A percentile compares a stretch with the other conserved stretches of the same genome.
Evolutionary conservation across 225 moss, liverwort and hornwort species (phyloP).

Genomic region (Antitrichia curtipendula): DNA sequence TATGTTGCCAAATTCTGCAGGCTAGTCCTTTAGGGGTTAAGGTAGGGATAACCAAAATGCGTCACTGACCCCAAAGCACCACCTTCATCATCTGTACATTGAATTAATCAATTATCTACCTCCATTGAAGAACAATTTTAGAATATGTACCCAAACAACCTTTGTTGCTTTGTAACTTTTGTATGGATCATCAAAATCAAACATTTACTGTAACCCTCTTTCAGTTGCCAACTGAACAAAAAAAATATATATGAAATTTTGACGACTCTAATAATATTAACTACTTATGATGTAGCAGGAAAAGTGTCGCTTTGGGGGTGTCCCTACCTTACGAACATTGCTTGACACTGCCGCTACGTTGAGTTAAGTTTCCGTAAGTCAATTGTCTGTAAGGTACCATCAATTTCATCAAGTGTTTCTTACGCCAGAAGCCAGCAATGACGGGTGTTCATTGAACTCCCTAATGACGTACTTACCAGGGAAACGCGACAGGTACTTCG

Average conservation of each 20-base stretch:
- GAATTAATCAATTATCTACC: neutral
- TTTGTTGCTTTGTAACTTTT: fast-evolving
- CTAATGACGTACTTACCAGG: neutral
- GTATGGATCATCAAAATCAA: neutral
- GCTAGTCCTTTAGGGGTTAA: too few relatives aligned
- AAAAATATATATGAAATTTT: neutral
- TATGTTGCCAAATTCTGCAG: too few relatives aligned
- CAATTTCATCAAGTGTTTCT: neutral
- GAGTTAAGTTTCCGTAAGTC: neutral
- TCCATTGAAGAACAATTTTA: neutral
- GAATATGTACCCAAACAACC: too few relatives aligned
- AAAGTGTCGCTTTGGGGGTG: too few relatives aligned
- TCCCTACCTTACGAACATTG: neutral
- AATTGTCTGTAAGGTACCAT: neutral
- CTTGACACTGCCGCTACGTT: neutral
- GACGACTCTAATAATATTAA: neutral
- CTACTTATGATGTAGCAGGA: too few relatives aligned
- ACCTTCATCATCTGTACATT: neutral
- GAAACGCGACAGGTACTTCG: neutral
- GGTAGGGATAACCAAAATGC: too few relatives aligned
- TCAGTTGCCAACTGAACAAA: neutral
- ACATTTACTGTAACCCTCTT: neutral
- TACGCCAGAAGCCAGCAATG: neutral
- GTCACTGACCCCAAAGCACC: too few relatives aligned
- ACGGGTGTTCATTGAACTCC: neutral